phyloP scores from a whole-genome alignment of 2,329 filamentous ascomycete species.

The Leptographium radiaticola region DNA sequence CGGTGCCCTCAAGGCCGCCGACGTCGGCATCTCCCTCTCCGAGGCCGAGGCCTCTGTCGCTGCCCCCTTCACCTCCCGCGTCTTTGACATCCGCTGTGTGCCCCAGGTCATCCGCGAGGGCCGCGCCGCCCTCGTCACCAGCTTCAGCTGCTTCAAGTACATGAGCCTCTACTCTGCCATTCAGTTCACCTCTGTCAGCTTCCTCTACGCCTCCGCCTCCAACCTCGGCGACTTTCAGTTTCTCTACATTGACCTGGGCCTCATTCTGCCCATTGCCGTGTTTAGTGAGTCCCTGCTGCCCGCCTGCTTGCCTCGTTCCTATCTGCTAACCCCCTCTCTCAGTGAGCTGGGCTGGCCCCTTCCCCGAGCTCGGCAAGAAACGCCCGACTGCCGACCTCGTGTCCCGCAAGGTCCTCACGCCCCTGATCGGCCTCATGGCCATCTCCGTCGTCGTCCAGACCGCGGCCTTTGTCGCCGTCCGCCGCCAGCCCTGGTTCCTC shows the following conservation, averaged over 20 bases:
- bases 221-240: slow-evolving; percentile 97
- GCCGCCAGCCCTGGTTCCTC: slow-evolving; percentile 72
- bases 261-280: slow-evolving; percentile 92
- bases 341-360: slow-evolving; percentile 93
- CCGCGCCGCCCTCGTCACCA: slow-evolving; percentile 88
- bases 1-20: slow-evolving; percentile 88
- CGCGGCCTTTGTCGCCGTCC: slow-evolving; percentile 60
- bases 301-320: background rate
- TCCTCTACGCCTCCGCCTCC: slow-evolving; percentile 83
- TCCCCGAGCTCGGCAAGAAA: slow-evolving; percentile 64
- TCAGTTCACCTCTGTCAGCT: slow-evolving; percentile 94
- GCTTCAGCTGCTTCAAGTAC: slow-evolving; percentile 99
- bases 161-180: slow-evolving; percentile 99
- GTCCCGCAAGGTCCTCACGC: slow-evolving; percentile 80
- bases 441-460: slow-evolving; percentile 71
- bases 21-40: slow-evolving; percentile 92
- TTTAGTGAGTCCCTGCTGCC: slow-evolving; percentile 50
- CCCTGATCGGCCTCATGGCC: slow-evolving; percentile 75
- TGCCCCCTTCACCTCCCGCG: slow-evolving; percentile 88
- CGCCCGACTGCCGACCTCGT: slow-evolving; percentile 86
- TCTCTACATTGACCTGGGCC: slow-evolving; percentile 81
- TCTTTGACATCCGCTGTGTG: slow-evolving; percentile 95
- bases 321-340: background rate
- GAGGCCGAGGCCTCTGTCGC: slow-evolving; percentile 96
- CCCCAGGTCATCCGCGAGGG: slow-evolving; percentile 89